These are phyloP conservation scores for Coccomyxa subellipsoidea DNA, from an alignment of 163 green algal genomes.

Conservation along the genomic window DNA sequence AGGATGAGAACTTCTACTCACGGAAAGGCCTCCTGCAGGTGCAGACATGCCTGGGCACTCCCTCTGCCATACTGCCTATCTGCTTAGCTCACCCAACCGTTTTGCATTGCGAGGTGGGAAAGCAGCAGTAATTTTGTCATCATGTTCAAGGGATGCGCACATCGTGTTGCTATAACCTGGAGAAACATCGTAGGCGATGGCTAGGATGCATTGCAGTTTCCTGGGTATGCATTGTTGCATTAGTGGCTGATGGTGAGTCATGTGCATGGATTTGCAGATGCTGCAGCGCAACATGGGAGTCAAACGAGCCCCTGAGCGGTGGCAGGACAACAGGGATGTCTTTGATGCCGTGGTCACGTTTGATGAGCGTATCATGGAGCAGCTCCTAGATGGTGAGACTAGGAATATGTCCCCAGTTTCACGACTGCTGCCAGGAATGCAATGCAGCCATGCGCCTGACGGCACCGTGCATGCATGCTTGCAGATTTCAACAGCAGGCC, in stretches of 20 bases:
- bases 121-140: too few species aligned
- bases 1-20: constrained; percentile 72
- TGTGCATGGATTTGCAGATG: constrained; percentile 48
- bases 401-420: background rate
- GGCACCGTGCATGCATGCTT: background rate
- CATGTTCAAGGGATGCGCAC: too few species aligned
- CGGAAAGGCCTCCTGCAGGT: constrained; percentile 74
- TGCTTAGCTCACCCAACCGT: too few species aligned
- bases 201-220: too few species aligned
- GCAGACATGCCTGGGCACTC: background rate
- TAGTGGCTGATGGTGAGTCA: too few species aligned
- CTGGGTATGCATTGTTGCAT: too few species aligned
- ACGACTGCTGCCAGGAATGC: too few species aligned
- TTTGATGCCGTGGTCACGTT: constrained; percentile 90
- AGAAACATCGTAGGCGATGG: too few species aligned
- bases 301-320: constrained; percentile 84
- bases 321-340: constrained; percentile 70
- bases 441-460: background rate
- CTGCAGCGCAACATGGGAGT: constrained; percentile 81
- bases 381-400: constrained; percentile 67
- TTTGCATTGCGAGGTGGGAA: too few species aligned
- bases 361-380: constrained; percentile 88
- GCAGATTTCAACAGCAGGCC: constrained; percentile 59
- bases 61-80: background rate
- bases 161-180: too few species aligned